Evolutionary conservation across 73 alveolate species (phyloP).

Genomic region (Diophrys appendiculata): DNA sequence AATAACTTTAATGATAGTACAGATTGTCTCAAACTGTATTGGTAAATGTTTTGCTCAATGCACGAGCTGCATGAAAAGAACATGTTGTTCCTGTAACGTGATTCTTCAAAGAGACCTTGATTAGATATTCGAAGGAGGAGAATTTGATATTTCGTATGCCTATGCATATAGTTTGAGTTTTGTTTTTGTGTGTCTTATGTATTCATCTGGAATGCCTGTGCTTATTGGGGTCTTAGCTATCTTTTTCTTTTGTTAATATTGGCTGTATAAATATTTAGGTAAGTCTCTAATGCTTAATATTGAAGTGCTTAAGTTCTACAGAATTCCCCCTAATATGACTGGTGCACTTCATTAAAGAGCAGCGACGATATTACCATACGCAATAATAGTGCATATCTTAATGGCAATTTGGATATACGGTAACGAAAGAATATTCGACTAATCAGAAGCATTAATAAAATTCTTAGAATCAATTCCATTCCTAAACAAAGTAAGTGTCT

Average conservation of each 20-base stretch:
- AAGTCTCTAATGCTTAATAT: too few relatives aligned
- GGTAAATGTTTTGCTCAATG: background rate
- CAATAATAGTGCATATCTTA: background rate
- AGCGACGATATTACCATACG: background rate
- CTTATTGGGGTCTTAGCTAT: slow-evolving; percentile 4
- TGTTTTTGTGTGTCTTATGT: slow-evolving; percentile 13
- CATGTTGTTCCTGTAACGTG: background rate
- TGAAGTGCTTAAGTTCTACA: slow-evolving; percentile 37
- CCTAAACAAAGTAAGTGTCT: background rate
- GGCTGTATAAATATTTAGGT: slow-evolving; percentile 31
- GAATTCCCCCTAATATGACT: slow-evolving; percentile 50
- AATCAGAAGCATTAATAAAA: background rate
- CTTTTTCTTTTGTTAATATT: slow-evolving; percentile 12
- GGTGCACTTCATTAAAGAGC: background rate
- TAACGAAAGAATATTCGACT: background rate
- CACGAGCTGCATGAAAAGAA: slow-evolving; percentile 5
- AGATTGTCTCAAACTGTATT: slow-evolving; percentile 4
- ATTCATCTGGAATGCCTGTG: slow-evolving; percentile 27
- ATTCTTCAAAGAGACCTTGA: slow-evolving; percentile 20
- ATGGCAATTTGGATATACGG: background rate
- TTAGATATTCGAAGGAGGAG: slow-evolving; percentile 9
- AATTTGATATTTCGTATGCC: slow-evolving; percentile 17
- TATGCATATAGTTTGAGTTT: slow-evolving; percentile 21
- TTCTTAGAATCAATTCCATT: background rate
- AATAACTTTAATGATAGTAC: background rate